These are phyloP conservation scores for Bauhinia variegata DNA, from an alignment of 306 rosid genomes.

Conservation along the genomic window DNA sequence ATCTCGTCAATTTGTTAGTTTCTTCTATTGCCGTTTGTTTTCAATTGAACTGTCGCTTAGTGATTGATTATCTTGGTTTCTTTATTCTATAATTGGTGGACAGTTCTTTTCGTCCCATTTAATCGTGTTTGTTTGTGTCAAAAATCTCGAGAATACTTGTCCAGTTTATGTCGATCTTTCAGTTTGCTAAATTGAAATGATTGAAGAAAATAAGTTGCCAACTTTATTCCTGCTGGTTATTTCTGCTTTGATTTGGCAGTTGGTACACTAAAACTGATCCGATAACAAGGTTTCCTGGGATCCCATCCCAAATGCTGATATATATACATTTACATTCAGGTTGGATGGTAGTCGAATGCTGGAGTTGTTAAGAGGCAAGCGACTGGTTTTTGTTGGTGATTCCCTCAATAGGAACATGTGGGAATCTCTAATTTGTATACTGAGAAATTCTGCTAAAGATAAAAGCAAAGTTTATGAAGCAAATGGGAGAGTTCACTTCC, in stretches of 20 bases:
- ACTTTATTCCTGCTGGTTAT: too few relatives aligned
- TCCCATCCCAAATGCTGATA: conserved; percentile 14
- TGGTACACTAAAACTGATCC: conserved; percentile 12
- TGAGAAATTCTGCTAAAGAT: conserved; percentile 73
- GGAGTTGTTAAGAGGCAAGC: conserved; percentile 72
- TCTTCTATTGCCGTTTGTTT: neutral
- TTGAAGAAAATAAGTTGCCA: too few relatives aligned
- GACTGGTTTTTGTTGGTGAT: conserved; percentile 93
- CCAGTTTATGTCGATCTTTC: neutral
- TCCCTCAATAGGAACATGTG: conserved; percentile 98
- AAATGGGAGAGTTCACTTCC: conserved; percentile 71
- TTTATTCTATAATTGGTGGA: conserved; percentile 6
- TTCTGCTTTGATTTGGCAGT: conserved; percentile 14
- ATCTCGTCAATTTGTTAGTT: neutral
- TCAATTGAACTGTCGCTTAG: neutral
- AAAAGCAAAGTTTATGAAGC: conserved; percentile 71
- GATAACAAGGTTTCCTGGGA: neutral
- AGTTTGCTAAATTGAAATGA: neutral
- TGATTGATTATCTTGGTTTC: conserved; percentile 11
- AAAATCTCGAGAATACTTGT: conserved; percentile 17
- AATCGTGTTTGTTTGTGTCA: conserved; percentile 9
- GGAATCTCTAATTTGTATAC: conserved; percentile 92
- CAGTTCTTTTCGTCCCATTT: neutral
- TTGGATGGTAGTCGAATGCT: conserved; percentile 75
- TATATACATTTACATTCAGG: conserved; percentile 38